Evolutionary conservation across 129 eudicot genomes (phyloP).

Genomic region (Lactuca sativa): DNA sequence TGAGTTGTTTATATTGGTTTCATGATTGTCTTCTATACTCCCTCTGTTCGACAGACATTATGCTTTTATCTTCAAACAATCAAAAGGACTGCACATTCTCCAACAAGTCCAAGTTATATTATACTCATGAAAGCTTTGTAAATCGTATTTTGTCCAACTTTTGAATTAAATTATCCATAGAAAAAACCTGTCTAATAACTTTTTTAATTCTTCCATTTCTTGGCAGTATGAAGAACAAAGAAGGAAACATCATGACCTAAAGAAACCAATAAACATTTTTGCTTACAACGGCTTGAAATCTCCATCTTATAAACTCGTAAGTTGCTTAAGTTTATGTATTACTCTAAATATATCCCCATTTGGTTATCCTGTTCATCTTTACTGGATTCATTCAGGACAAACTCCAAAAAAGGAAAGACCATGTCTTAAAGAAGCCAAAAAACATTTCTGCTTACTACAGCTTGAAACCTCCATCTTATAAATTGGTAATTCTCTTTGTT

Average conservation of each 20-base stretch:
- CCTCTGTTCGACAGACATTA: background rate
- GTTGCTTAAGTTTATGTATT: conserved; percentile 17
- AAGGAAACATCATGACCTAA: conserved; percentile 19
- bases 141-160: too few relatives aligned
- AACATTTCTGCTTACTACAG: conserved; percentile 70
- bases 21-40: background rate
- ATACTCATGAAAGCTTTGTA: too few relatives aligned
- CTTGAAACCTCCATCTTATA: conserved; percentile 72
- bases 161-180: too few relatives aligned
- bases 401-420: conserved; percentile 36
- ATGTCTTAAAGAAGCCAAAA: conserved; percentile 22
- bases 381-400: conserved; percentile 22
- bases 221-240: conserved; percentile 48
- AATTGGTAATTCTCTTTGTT: conserved; percentile 52
- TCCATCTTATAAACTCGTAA: conserved; percentile 69
- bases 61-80: background rate
- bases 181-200: background rate
- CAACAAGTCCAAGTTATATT: too few relatives aligned
- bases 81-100: too few relatives aligned
- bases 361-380: conserved; percentile 2
- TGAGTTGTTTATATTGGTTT: conserved; percentile 6
- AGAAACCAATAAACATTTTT: conserved; percentile 24
- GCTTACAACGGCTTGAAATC: conserved; percentile 61
- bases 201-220: conserved; percentile 7
- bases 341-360: background rate